These are phyloP conservation scores for maize (Zea mays) DNA, from an alignment of 176 grass and related monocot species.

Conservation along the genomic window DNA sequence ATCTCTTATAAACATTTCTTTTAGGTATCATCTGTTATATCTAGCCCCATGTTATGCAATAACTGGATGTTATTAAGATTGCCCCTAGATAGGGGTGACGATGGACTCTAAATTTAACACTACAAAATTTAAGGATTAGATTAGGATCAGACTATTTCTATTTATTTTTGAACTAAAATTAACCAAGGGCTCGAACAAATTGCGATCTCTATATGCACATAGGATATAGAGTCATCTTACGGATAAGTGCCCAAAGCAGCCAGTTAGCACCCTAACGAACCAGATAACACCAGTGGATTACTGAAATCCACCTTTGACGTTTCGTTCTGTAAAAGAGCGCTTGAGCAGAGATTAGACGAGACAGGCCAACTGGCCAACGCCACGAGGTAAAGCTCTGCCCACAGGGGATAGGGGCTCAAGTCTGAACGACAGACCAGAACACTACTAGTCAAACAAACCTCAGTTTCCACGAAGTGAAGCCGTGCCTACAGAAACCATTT, in stretches of 20 bases:
- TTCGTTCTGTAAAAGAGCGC: background rate
- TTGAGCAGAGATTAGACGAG: background rate
- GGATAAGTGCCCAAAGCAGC: background rate
- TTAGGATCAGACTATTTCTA: no score
- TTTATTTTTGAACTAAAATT: no score
- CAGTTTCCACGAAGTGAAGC: background rate
- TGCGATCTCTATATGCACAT: background rate
- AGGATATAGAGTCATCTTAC: background rate
- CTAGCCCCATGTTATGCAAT: background rate
- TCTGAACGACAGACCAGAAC: background rate
- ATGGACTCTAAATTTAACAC: no score
- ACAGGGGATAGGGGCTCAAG: background rate
- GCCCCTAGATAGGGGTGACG: background rate
- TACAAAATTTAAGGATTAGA: no score
- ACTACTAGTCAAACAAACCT: background rate
- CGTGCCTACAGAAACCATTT: background rate
- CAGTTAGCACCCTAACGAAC: background rate
- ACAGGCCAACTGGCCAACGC: background rate
- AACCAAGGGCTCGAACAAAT: no score
- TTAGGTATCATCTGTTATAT: no score
- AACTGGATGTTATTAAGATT: background rate
- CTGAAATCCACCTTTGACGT: background rate
- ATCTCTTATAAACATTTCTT: no score
- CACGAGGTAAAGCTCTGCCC: background rate
- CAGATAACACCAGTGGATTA: background rate